Conservation (phyloP, 257 asterid genomes). For the Echium plantagineum region DNA sequence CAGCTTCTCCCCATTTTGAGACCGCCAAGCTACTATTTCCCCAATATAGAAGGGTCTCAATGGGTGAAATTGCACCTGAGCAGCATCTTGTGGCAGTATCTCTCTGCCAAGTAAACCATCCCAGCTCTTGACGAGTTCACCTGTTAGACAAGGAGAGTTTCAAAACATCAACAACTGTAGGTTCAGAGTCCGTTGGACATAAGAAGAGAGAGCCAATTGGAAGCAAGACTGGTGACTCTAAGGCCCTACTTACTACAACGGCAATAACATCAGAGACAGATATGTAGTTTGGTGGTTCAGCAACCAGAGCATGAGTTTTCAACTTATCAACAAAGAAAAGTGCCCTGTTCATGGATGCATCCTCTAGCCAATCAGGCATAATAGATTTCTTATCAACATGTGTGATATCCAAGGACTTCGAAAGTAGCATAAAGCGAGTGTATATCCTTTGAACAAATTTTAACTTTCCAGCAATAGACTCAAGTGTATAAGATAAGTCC, state of each 20-base stretch:
- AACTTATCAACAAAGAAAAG: conserved; percentile 59
- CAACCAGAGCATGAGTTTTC: conserved; percentile 47
- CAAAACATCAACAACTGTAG: conserved; percentile 48
- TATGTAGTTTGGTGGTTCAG: conserved; percentile 70
- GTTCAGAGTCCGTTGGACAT: conserved; percentile 64
- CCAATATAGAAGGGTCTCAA: conserved; percentile 87
- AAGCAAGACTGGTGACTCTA: conserved; percentile 64
- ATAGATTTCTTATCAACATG: conserved; percentile 33
- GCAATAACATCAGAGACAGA: conserved; percentile 62
- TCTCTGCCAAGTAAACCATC: conserved; percentile 58
- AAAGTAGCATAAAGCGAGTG: conserved; percentile 67
- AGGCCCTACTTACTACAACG: conserved; percentile 50
- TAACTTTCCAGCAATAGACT: conserved; percentile 51
- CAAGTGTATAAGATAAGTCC: conserved; percentile 37
- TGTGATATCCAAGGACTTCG: conserved; percentile 58
- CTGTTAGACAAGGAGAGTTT: conserved; percentile 49
- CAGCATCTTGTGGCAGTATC: conserved; percentile 82
- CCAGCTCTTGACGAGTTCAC: conserved; percentile 33
- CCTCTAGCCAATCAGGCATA: conserved; percentile 71
- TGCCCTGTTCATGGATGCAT: conserved; percentile 39
- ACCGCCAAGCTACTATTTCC: conserved; percentile 93
- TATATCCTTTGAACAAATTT: conserved; percentile 54
- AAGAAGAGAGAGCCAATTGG: conserved; percentile 70
- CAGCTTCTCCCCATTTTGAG: conserved; percentile 67
- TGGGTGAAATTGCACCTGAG: conserved; percentile 79